Evolutionary conservation across 148 eudicot genomes (phyloP), one percentile per base, ranked within the genome.

Genomic region (Diospyros kaki): DNA sequence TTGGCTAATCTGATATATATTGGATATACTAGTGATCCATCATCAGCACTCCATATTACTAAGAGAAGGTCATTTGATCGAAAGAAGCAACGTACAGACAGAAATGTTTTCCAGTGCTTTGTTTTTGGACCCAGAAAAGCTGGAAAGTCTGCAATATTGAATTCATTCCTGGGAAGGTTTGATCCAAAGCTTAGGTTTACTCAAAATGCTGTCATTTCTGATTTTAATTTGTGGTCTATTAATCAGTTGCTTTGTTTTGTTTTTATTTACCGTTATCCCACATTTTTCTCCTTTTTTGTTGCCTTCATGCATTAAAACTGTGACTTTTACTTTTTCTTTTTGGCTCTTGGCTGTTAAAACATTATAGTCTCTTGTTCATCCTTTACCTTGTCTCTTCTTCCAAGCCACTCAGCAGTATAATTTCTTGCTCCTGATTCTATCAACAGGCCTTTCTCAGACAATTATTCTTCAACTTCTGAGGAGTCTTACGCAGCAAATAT

Each of bases 81-180:
- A 40, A 86, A 85, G 73, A 88, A 86, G 75, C 80, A 82, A 79
- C 81, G 82, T 71, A 82, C 89, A 11, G 89, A 86, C 3, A 76
- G 86, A 79, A 81, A 76, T 69, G 87, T 88, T 58, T 88, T 82
- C 83, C 89, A 88, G 56, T 88, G 89, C 73, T 75, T 78, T 81
- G 87, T 86, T 68, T 84, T 88, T 75, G 89, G 89, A 64, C 89
- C 91, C 41, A 86, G 77, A 76, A 71, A 74, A 46, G 80, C 88
- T 72, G 92, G 92, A 60, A 88, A 88, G 69, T 76, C 89, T 58
- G 76, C 87, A 65, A 64, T 88, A 53, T 54, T 88, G 68, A 81
- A 75, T 50, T 80, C 88, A 50, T 81, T 86, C 62, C 66, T 86
- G 55, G 88, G 89, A 79, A 82, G 92, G 92, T 88, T 60, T 14